phyloP scores from a whole-genome alignment of 352 stramenopile genomes.

The Phytophthora cajani region DNA sequence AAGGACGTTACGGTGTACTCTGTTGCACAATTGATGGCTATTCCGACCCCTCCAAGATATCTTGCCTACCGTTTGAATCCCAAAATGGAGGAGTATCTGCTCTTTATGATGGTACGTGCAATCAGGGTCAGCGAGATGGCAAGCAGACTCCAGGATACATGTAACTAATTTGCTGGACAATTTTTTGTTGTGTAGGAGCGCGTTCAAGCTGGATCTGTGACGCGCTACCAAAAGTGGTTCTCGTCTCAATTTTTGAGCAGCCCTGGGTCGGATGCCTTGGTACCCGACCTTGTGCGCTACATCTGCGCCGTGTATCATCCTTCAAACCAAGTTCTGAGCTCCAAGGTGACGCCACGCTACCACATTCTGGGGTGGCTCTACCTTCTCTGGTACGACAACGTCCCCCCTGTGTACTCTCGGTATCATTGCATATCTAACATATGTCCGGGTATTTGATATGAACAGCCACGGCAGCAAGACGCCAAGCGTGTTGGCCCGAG shows the following conservation, averaged over 20 bases:
- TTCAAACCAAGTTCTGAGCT: slow-evolving; percentile 81
- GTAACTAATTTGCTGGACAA: neutral
- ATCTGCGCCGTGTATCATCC: slow-evolving; percentile 87
- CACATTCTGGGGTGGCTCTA: slow-evolving; percentile 90
- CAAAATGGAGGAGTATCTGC: slow-evolving; percentile 87
- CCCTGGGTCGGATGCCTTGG: slow-evolving; percentile 70
- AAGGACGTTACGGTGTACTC: slow-evolving; percentile 67
- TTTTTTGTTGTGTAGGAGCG: slow-evolving; percentile 48
- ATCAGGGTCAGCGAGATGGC: neutral
- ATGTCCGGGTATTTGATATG: neutral
- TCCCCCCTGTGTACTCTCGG: neutral
- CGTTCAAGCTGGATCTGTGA: slow-evolving; percentile 77
- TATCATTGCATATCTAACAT: slow-evolving; percentile 9
- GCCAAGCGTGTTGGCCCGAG: slow-evolving; percentile 67
- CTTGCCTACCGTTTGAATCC: slow-evolving; percentile 81
- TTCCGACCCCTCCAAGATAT: slow-evolving; percentile 76
- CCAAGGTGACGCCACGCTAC: slow-evolving; percentile 87
- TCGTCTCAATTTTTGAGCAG: slow-evolving; percentile 79
- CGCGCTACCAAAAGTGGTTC: slow-evolving; percentile 90
- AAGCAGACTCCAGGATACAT: neutral
- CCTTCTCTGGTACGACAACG: slow-evolving; percentile 65
- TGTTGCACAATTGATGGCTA: slow-evolving; percentile 76
- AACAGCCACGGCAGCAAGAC: slow-evolving; percentile 69
- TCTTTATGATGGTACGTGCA: slow-evolving; percentile 84
- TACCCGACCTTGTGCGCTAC: slow-evolving; percentile 85